Conservation (phyloP, 768 basidiomycete genomes). For the Leccinum variicolor region DNA sequence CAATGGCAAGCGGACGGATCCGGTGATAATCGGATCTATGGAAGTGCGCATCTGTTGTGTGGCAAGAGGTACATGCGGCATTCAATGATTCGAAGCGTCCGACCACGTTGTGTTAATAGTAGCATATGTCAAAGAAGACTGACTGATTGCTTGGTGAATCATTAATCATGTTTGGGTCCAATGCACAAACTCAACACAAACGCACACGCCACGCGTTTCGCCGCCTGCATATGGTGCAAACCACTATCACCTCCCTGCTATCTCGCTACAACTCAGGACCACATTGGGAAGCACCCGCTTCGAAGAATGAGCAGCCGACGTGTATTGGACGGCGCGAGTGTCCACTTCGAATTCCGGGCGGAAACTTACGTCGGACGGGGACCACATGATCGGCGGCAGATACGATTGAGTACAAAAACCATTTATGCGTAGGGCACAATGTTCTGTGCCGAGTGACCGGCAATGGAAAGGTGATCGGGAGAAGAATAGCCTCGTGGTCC, state of each 20-base stretch:
- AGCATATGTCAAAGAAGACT: neutral
- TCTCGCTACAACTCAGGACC: neutral
- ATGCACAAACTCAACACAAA: neutral
- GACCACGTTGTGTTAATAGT: neutral
- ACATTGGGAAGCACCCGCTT: neutral
- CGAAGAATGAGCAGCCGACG: neutral
- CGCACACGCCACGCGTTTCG: neutral
- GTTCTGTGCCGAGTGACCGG: neutral
- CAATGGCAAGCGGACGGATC: neutral
- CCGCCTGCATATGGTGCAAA: neutral
- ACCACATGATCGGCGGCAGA: neutral
- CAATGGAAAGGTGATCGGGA: neutral
- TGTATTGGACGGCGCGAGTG: neutral
- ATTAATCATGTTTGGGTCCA: neutral
- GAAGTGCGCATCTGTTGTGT: neutral
- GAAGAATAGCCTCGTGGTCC: neutral
- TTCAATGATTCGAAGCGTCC: neutral
- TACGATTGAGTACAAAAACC: neutral
- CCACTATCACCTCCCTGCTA: neutral
- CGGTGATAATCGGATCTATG: neutral
- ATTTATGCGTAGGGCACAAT: neutral
- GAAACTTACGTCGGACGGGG: neutral
- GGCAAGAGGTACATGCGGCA: neutral
- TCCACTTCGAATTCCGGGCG: neutral
- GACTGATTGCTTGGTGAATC: neutral